These are phyloP conservation scores for Candida ovalis DNA, from an alignment of 805 yeast genomes.

Conservation along the genomic window DNA sequence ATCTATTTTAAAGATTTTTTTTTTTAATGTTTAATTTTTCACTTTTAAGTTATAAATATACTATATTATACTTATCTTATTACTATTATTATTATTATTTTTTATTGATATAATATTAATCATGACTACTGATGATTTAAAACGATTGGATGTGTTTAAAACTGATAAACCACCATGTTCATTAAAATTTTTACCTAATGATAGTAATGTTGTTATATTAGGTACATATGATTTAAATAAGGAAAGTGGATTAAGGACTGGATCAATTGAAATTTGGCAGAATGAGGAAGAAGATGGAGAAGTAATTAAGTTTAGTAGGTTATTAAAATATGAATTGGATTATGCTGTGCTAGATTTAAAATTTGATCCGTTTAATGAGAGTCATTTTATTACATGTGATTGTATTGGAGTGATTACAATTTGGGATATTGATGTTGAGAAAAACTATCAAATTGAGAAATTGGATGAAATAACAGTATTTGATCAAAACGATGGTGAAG, in stretches of 20 bases:
- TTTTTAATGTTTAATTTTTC: no score
- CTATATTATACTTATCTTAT: no score
- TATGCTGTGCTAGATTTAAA: constrained; percentile 80
- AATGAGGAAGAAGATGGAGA: constrained; percentile 21
- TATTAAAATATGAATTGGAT: constrained; percentile 30
- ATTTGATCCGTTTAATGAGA: constrained; percentile 49
- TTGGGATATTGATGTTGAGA: constrained; percentile 46
- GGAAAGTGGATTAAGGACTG: constrained; percentile 48
- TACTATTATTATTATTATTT: no score
- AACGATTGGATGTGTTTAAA: constrained; percentile 29
- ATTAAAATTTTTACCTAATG: constrained; percentile 53
- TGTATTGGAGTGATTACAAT: constrained; percentile 71
- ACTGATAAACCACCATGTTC: constrained; percentile 83
- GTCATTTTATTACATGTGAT: constrained; percentile 59
- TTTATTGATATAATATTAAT: no score
- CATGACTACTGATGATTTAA: not conserved
- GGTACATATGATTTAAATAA: constrained; percentile 81
- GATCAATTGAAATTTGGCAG: constrained; percentile 46
- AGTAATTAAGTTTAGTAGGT: not conserved
- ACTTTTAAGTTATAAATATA: no score
- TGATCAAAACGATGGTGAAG: constrained; percentile 15
- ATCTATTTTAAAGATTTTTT: no score
- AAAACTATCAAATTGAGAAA: constrained; percentile 5
- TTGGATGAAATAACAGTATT: not conserved
- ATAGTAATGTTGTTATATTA: constrained; percentile 45